These are phyloP conservation scores for Talaromyces liani DNA, from an alignment of 495 filamentous ascomycete species.

Conservation along the genomic window DNA sequence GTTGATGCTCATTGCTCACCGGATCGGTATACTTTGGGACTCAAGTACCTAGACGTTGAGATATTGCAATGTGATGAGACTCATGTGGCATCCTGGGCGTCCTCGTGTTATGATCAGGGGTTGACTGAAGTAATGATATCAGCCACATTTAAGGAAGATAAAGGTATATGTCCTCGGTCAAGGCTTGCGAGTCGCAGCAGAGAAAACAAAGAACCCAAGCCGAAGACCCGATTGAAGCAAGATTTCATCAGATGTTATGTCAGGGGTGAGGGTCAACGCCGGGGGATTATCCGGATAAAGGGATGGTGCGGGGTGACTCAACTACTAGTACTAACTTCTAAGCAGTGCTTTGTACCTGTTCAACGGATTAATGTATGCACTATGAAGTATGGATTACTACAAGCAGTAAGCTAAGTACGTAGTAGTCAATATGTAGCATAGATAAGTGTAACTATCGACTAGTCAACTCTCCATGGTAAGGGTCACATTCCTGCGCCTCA, in stretches of 20 bases:
- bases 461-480: not conserved
- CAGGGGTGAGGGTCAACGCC: not conserved
- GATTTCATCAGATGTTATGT: not conserved
- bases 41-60: not conserved
- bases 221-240: not conserved
- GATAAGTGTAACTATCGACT: not conserved
- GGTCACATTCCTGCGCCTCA: constrained; percentile 5
- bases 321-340: not conserved
- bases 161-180: not conserved
- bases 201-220: not conserved
- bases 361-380: not conserved
- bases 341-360: not conserved
- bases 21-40: not conserved
- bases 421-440: not conserved
- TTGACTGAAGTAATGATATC: not conserved
- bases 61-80: not conserved
- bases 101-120: constrained; percentile 2
- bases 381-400: not conserved
- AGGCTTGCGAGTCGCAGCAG: not conserved
- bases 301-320: not conserved
- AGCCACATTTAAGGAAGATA: not conserved
- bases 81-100: not conserved
- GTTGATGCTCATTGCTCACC: not conserved
- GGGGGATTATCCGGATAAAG: not conserved
- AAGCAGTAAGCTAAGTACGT: not conserved